Evolutionary conservation across 2,329 filamentous ascomycete species (phyloP).

Genomic region (Diaporthe citri): DNA sequence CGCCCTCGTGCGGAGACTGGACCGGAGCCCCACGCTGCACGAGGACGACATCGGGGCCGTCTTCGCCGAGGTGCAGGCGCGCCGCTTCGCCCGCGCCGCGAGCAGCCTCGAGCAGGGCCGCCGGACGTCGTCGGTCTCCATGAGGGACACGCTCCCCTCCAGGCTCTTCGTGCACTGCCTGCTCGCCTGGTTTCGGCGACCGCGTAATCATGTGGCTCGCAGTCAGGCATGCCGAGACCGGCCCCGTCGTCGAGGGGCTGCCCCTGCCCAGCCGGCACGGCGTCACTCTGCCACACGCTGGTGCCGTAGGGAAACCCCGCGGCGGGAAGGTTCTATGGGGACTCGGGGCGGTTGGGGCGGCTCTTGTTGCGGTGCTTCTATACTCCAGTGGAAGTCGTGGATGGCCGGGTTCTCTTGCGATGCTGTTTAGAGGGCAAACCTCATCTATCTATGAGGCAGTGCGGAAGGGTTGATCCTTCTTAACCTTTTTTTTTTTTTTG

Average conservation of each 20-base stretch:
- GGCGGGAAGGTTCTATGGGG: neutral
- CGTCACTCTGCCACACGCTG: neutral
- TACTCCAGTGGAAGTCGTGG: neutral
- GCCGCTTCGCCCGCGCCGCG: neutral
- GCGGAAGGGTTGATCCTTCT: neutral
- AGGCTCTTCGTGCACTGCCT: neutral
- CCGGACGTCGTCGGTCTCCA: neutral
- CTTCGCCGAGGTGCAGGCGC: neutral
- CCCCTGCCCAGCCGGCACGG: neutral
- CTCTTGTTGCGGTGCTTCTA: neutral
- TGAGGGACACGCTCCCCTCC: neutral
- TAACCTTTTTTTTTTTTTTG: too few species aligned
- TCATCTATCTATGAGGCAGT: neutral
- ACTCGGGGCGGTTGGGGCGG: neutral
- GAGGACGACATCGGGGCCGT: neutral
- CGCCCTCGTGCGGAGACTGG: neutral
- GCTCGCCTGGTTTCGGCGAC: neutral
- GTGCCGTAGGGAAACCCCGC: neutral
- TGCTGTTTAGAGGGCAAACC: neutral
- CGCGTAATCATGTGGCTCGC: neutral
- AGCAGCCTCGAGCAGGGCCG: neutral
- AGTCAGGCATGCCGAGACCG: neutral
- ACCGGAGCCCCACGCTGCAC: neutral
- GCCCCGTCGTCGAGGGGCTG: neutral
- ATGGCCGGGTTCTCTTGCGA: neutral